Evolutionary conservation across 2,329 filamentous ascomycete species (phyloP).

Genomic region (Hawksworthiomyces lignivorus): DNA sequence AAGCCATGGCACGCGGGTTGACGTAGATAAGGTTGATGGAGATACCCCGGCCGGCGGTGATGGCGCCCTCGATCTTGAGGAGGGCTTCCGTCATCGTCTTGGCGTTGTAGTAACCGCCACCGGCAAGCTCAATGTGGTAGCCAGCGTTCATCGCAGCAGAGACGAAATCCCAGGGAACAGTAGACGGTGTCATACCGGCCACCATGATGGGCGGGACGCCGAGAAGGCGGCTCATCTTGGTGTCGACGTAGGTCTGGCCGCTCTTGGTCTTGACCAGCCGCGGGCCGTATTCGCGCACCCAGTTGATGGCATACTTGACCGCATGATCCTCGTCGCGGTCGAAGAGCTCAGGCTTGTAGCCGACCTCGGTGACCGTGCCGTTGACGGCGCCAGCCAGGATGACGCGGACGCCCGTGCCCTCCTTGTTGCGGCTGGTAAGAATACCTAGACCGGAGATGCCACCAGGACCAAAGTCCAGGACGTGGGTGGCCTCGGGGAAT

Average conservation of each 20-base stretch:
- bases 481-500: slow-evolving; percentile 85
- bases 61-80: slow-evolving; percentile 73
- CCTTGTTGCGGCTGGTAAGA: slow-evolving; percentile 97
- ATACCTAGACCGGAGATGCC: slow-evolving; percentile 95
- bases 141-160: slow-evolving; percentile 89
- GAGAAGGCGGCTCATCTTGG: slow-evolving; percentile 85
- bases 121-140: slow-evolving; percentile 87
- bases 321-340: slow-evolving; percentile 93
- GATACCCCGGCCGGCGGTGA: slow-evolving; percentile 80
- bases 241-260: slow-evolving; percentile 88
- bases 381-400: slow-evolving; percentile 92
- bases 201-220: slow-evolving; percentile 84
- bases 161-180: slow-evolving; percentile 86
- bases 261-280: slow-evolving; percentile 81
- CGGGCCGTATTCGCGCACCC: slow-evolving; percentile 97
- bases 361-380: slow-evolving; percentile 81
- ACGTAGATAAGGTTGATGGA: slow-evolving; percentile 88
- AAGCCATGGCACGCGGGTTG: slow-evolving; percentile 79
- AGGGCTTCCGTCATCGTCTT: slow-evolving; percentile 78
- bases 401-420: slow-evolving; percentile 92
- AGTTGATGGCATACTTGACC: slow-evolving; percentile 90
- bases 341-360: slow-evolving; percentile 96
- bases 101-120: slow-evolving; percentile 81
- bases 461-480: slow-evolving; percentile 93
- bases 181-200: slow-evolving; percentile 88